These are phyloP conservation scores for Plenodomus biglobosus DNA, from an alignment of 2,329 filamentous ascomycete species.

Conservation along the genomic window DNA sequence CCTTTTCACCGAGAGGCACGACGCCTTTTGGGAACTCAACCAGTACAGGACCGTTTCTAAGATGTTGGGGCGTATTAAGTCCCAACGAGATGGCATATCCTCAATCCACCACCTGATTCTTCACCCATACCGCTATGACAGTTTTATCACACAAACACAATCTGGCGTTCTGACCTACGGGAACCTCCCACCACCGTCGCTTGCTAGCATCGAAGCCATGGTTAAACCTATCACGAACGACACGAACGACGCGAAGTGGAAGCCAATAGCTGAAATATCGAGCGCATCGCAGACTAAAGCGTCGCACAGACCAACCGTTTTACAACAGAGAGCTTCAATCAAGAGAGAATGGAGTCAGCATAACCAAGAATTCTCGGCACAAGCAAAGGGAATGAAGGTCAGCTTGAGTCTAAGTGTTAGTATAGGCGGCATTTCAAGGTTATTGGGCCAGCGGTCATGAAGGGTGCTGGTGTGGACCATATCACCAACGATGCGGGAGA, in stretches of 20 bases:
- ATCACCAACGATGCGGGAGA: too few species aligned
- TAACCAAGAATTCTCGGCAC: conserved; percentile 26
- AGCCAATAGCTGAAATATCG: conserved; percentile 4
- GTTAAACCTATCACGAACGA: conserved; percentile 22
- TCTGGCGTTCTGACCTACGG: conserved; percentile 28
- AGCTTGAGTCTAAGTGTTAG: conserved; percentile 35
- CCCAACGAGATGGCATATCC: conserved; percentile 18
- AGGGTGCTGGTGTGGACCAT: neutral
- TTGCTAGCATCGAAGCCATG: conserved; percentile 23
- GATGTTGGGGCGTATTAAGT: conserved; percentile 24
- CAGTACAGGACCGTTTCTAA: conserved; percentile 23
- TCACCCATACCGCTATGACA: conserved; percentile 37
- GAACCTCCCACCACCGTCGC: conserved; percentile 31
- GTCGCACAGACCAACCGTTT: conserved; percentile 11
- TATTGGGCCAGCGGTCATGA: conserved; percentile 17
- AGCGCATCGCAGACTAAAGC: conserved; percentile 6
- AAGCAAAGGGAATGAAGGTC: conserved; percentile 31
- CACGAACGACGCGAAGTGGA: conserved; percentile 9
- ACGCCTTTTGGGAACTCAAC: conserved; percentile 32
- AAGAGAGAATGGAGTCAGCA: conserved; percentile 31
- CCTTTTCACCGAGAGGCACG: conserved; percentile 33
- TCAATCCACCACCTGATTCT: conserved; percentile 25
- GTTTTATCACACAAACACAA: conserved; percentile 27
- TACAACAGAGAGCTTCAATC: conserved; percentile 28
- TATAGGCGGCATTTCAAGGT: conserved; percentile 25